These are phyloP conservation scores for Flammula alnicola DNA, from an alignment of 1,284 basidiomycete genomes.

Conservation along the genomic window DNA sequence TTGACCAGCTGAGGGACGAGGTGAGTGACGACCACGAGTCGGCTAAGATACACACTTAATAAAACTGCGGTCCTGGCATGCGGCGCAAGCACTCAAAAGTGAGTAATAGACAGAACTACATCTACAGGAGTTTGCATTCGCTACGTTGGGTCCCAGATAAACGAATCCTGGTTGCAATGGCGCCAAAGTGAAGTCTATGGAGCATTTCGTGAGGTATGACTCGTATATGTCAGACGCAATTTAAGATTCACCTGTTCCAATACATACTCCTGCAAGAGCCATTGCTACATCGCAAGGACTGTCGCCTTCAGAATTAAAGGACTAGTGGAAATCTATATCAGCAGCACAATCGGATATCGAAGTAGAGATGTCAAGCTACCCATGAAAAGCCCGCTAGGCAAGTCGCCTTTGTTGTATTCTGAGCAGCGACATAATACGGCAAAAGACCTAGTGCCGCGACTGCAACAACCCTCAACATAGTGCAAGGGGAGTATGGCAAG, in stretches of 20 bases:
- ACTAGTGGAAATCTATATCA: background rate
- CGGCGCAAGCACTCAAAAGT: conserved; percentile 41
- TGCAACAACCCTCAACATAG: no score
- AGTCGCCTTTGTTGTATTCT: no score
- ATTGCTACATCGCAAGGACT: conserved; percentile 37
- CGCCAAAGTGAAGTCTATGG: conserved; percentile 38
- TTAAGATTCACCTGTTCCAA: conserved; percentile 35
- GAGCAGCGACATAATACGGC: no score
- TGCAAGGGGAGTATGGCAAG: no score
- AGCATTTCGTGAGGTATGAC: conserved; percentile 7
- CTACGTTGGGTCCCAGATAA: conserved; percentile 37
- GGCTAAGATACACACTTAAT: conserved; percentile 23
- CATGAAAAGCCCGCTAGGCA: conserved; percentile 22
- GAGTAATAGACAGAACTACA: conserved; percentile 47
- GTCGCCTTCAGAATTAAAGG: background rate
- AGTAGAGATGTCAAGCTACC: no score
- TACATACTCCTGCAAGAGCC: conserved; percentile 41
- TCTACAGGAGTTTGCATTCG: conserved; percentile 35
- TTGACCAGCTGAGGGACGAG: conserved; percentile 45
- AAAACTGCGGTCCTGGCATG: conserved; percentile 38
- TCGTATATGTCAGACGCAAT: background rate
- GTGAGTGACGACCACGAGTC: no score
- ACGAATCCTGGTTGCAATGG: conserved; percentile 31
- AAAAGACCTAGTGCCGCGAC: no score
- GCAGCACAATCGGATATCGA: background rate